Conservation (phyloP, 305 asterid species). For the Vinca major region DNA sequence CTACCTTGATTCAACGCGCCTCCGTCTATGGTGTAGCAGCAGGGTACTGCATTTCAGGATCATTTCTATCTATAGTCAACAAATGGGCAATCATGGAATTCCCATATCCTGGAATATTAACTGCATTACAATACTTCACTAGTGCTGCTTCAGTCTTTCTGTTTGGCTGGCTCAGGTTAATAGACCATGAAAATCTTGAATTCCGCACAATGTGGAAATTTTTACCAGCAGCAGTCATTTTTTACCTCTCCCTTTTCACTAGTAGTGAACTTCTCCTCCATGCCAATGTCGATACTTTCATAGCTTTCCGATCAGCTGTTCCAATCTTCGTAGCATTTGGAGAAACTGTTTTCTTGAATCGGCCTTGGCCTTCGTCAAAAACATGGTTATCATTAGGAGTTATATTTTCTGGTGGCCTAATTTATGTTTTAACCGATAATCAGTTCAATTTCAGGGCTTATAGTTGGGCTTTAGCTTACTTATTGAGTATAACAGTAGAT, state of each 20-base stretch:
- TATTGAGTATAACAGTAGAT: constrained; percentile 80
- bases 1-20: constrained; percentile 45
- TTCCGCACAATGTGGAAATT: constrained; percentile 71
- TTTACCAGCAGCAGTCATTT: constrained; percentile 70
- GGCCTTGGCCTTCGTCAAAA: constrained; percentile 71
- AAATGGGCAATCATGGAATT: constrained; percentile 94
- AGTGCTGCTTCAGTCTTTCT: constrained; percentile 63
- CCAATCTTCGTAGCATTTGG: constrained; percentile 84
- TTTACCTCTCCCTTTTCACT: constrained; percentile 65
- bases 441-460: constrained; percentile 70
- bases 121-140: constrained; percentile 76
- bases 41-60: constrained; percentile 78
- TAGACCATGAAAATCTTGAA: constrained; percentile 68
- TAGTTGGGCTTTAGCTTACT: constrained; percentile 77
- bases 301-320: constrained; percentile 81
- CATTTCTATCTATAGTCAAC: constrained; percentile 74
- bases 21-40: constrained; percentile 77
- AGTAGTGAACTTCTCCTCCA: constrained; percentile 89
- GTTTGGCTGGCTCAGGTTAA: constrained; percentile 49
- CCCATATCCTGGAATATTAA: constrained; percentile 81
- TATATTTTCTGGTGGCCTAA: constrained; percentile 74
- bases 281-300: constrained; percentile 79
- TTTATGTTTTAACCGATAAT: constrained; percentile 69
- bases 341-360: constrained; percentile 72
- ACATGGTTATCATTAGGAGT: constrained; percentile 70